Evolutionary conservation across 1,139 yeast genomes (phyloP), one percentile per base, ranked within the genome.

Genomic region (Suhomyces wounanorum): DNA sequence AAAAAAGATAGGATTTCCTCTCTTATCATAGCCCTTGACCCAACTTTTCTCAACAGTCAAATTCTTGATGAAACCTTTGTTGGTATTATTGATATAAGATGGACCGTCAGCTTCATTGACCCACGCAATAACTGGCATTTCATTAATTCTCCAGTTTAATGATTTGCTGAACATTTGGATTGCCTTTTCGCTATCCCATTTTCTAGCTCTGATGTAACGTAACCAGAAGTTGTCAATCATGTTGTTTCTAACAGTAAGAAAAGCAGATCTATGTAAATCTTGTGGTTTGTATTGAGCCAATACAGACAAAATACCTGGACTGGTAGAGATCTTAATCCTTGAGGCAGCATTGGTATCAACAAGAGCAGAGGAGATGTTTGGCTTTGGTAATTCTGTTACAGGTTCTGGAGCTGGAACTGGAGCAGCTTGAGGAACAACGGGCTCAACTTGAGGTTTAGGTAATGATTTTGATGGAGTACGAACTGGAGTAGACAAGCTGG

Each of bases 181-280:
- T 1, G 72, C 68, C 47, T 67, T 66, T 26, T 68, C 68, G 21
- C 68, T 55, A 40, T 71, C 66, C 64, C 71, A 72, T 56, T 75
- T 75, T 60, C 81, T 74, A 35, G 81, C 81, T 52, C 80, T 65
- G 31, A 75, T 61, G 45, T 70, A 77, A 51, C 73, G 65, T 54
- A 73, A 67, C 4, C 71, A 28, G 47, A 63, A 62, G 53, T 73
- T 73, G 55, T 77, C 81, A 21, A 66, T 51, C 45, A 70, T 64
- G 55, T 74, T 78, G 45, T 70, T 67, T 58, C 74, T 67, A 31
- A 60, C 55, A 5, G 48, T 48, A 49, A 59, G 50, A 14, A 72
- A 50, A 1, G 68, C 64, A 8, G 31, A 17, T 13, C 54, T 53
- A 52, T 73, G 79, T 13, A 69, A 41, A 8, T 64, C 65, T 9